A percentile compares a stretch with the other conserved stretches of the same genome.
Evolutionary conservation across 192 early-diverging fungal species (phyloP).

Genomic region (Coemansia sp.): DNA sequence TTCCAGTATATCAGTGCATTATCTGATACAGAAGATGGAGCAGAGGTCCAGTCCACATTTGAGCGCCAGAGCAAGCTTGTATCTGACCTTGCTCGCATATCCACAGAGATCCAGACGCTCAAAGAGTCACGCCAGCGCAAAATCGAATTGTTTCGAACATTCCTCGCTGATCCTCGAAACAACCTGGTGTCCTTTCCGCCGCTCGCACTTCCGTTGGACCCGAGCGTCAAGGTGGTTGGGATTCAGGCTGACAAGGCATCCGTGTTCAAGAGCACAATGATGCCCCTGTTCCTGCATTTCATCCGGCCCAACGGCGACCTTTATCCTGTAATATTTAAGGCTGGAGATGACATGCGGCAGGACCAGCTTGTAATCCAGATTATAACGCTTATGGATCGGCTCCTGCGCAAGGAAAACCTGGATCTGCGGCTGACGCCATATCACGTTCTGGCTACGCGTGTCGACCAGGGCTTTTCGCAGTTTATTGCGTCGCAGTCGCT

Average conservation of each 20-base stretch:
- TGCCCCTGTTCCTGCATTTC: slow-evolving; percentile 87
- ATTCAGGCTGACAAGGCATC: slow-evolving; percentile 76
- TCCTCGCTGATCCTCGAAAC: slow-evolving; percentile 82
- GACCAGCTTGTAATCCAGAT: slow-evolving; percentile 99
- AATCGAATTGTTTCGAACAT: slow-evolving; percentile 77
- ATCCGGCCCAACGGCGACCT: slow-evolving; percentile 76
- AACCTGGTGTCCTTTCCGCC: slow-evolving; percentile 77
- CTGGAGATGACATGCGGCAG: slow-evolving; percentile 94
- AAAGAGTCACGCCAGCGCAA: slow-evolving; percentile 88
- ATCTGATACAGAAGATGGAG: slow-evolving; percentile 55
- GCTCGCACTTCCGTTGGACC: slow-evolving; percentile 87
- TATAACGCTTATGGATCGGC: slow-evolving; percentile 94
- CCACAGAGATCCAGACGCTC: slow-evolving; percentile 67
- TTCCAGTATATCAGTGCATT: slow-evolving; percentile 79
- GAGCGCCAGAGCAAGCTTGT: slow-evolving; percentile 84
- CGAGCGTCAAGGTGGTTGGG: slow-evolving; percentile 82
- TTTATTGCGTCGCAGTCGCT: slow-evolving; percentile 89
- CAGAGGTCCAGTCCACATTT: slow-evolving; percentile 68
- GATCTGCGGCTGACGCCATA: slow-evolving; percentile 92
- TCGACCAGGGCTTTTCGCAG: slow-evolving; percentile 94
- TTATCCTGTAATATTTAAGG: slow-evolving; percentile 97
- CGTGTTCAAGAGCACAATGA: slow-evolving; percentile 89
- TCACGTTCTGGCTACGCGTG: slow-evolving; percentile 92
- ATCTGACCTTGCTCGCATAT: slow-evolving; percentile 66
- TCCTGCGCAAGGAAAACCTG: slow-evolving; percentile 93